Conservation (phyloP, 2,329 filamentous ascomycete genomes). For the Claviceps maximensis region DNA sequence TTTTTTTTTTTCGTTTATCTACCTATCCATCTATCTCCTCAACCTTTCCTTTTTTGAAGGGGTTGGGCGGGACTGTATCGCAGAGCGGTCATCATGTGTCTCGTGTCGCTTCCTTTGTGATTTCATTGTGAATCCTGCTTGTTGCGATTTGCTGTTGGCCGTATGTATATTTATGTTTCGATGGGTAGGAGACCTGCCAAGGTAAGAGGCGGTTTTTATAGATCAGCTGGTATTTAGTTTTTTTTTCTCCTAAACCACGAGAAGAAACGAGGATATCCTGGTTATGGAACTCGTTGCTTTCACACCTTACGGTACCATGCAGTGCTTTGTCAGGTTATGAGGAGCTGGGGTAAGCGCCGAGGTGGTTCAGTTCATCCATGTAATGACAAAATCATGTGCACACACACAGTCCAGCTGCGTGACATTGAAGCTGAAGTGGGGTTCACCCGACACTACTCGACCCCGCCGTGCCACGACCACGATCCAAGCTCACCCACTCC, state of each 20-base stretch:
- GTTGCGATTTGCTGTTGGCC: background rate
- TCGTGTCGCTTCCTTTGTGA: background rate
- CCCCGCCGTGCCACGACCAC: background rate
- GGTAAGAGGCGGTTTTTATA: no score
- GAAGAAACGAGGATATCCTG: no score
- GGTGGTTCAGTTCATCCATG: no score
- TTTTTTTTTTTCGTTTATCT: background rate
- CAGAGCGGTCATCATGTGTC: background rate
- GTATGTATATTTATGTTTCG: background rate
- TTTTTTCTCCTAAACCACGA: no score
- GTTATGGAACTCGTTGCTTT: no score
- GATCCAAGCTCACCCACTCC: background rate
- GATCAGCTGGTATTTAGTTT: no score
- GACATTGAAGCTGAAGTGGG: slow-evolving; percentile 1
- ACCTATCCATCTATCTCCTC: background rate
- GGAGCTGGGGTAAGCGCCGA: no score
- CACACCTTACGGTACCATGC: no score
- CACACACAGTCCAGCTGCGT: no score
- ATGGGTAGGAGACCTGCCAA: background rate
- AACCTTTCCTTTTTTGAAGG: no score
- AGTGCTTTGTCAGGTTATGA: no score
- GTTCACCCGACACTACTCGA: background rate
- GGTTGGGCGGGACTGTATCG: background rate
- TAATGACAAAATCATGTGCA: no score
- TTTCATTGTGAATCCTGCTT: background rate